Evolutionary conservation across 192 early-diverging fungal genomes (phyloP).

Genomic region (Mortierella claussenii): DNA sequence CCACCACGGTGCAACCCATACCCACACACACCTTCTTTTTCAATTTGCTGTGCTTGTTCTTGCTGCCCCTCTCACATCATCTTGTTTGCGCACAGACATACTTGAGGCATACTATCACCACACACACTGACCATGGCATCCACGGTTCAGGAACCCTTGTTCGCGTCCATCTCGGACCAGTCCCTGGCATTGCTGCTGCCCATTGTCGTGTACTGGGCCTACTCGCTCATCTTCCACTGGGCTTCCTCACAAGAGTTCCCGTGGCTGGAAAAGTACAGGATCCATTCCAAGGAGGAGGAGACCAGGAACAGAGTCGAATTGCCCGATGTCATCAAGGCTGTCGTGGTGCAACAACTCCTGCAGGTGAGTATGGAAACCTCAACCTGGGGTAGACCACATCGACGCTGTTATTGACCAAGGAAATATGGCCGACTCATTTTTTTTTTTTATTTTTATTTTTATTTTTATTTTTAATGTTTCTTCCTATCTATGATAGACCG

Average conservation of each 20-base stretch:
- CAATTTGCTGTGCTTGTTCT: too few relatives aligned
- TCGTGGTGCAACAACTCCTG: constrained; percentile 73
- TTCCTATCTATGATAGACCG: constrained; percentile 11
- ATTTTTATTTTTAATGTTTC: background rate
- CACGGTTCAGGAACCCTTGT: constrained; percentile 34
- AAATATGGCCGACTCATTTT: too few relatives aligned
- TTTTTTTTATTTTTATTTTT: constrained; percentile 6
- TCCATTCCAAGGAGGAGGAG: constrained; percentile 63
- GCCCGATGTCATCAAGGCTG: constrained; percentile 67
- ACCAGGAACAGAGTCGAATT: constrained; percentile 71
- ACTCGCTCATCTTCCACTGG: constrained; percentile 70
- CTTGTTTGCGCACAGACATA: constrained; percentile 1
- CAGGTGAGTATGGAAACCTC: constrained; percentile 65
- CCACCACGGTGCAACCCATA: too few relatives aligned
- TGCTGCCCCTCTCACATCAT: too few relatives aligned
- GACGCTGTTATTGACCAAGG: too few relatives aligned
- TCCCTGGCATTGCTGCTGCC: constrained; percentile 63
- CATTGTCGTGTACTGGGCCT: constrained; percentile 72
- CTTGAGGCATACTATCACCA: background rate
- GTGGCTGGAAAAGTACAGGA: constrained; percentile 73
- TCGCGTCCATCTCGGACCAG: constrained; percentile 59
- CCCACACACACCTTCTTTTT: too few relatives aligned
- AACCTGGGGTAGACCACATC: too few relatives aligned
- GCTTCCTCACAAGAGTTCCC: constrained; percentile 64
- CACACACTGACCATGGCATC: constrained; percentile 13